A percentile compares a stretch with the other conserved stretches of the same genome.
These are phyloP conservation scores for Maudiozyma pseudohumilis DNA, from an alignment of 805 yeast genomes.

Conservation along the genomic window DNA sequence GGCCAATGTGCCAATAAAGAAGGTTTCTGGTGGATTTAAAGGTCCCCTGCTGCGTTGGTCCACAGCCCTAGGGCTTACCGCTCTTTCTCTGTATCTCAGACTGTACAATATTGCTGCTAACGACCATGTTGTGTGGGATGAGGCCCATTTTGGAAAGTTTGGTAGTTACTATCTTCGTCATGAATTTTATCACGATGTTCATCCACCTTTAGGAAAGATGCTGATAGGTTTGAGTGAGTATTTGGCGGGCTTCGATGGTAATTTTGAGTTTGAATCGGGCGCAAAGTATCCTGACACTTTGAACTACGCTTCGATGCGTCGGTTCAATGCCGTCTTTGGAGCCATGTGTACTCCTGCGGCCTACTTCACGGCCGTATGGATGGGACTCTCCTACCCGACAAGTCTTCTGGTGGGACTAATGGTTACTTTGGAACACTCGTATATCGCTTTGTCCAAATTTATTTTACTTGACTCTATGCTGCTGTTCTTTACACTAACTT, in stretches of 20 bases:
- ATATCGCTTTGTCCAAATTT: conserved; percentile 77
- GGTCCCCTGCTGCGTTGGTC: too few species aligned
- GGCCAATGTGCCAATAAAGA: too few species aligned
- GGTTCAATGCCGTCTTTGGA: conserved; percentile 77
- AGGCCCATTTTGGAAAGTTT: conserved; percentile 95
- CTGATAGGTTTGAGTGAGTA: conserved; percentile 81
- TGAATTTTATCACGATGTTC: conserved; percentile 91
- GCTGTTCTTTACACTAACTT: conserved; percentile 77
- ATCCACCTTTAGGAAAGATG: conserved; percentile 95
- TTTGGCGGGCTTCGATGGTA: conserved; percentile 78
- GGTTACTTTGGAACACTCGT: conserved; percentile 75
- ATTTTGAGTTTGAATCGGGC: conserved; percentile 84
- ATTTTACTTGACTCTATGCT: conserved; percentile 88
- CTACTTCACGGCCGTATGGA: conserved; percentile 66
- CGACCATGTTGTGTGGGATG: conserved; percentile 87
- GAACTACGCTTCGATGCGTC: conserved; percentile 77
- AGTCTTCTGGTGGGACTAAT: conserved; percentile 72
- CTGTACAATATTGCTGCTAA: conserved; percentile 66
- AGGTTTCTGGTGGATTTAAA: too few species aligned
- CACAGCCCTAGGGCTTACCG: too few species aligned
- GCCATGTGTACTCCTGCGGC: conserved; percentile 80
- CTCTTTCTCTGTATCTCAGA: conserved; percentile 61
- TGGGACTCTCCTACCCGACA: conserved; percentile 62
- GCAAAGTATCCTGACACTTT: conserved; percentile 62
- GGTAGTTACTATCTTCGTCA: conserved; percentile 84